Conservation (phyloP, 805 yeast species). For the Yarrowia alimentaria region DNA sequence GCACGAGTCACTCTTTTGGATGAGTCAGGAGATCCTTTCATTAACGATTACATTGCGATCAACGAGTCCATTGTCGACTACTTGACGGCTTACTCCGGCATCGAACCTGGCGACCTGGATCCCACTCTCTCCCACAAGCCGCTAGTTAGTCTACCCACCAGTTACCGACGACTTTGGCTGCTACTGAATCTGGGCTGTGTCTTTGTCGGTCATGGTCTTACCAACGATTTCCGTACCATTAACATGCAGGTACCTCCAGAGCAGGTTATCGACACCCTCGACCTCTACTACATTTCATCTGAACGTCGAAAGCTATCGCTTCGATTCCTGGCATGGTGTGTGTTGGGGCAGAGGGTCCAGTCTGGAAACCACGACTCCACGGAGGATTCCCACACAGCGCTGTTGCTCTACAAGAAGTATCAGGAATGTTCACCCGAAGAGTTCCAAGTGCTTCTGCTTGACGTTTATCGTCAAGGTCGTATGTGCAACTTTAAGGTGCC, state of each 20-base stretch:
- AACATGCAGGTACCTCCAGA: constrained; percentile 80
- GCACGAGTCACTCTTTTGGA: constrained; percentile 88
- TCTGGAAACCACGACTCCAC: constrained; percentile 94
- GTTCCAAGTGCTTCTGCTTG: constrained; percentile 60
- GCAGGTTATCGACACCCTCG: constrained; percentile 89
- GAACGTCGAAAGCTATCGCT: constrained; percentile 76
- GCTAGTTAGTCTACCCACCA: constrained; percentile 74
- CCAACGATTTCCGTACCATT: constrained; percentile 88
- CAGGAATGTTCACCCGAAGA: constrained; percentile 56
- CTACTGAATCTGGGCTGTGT: constrained; percentile 83
- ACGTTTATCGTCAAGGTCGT: constrained; percentile 54
- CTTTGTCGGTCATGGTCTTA: constrained; percentile 92
- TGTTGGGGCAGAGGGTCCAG: constrained; percentile 75
- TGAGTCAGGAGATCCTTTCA: constrained; percentile 69
- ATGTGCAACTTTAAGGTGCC: constrained; percentile 42
- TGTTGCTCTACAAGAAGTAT: constrained; percentile 71
- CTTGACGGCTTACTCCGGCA: constrained; percentile 89
- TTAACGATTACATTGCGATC: constrained; percentile 88
- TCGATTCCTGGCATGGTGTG: constrained; percentile 79
- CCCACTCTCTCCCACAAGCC: constrained; percentile 61
- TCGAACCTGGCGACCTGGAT: constrained; percentile 85
- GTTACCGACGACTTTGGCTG: constrained; percentile 88
- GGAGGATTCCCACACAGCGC: constrained; percentile 90
- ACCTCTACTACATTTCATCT: constrained; percentile 69
- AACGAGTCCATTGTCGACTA: constrained; percentile 70